These are phyloP conservation scores for Heliamphora exappendiculata DNA, from an alignment of 148 eudicot species.

Conservation along the genomic window DNA sequence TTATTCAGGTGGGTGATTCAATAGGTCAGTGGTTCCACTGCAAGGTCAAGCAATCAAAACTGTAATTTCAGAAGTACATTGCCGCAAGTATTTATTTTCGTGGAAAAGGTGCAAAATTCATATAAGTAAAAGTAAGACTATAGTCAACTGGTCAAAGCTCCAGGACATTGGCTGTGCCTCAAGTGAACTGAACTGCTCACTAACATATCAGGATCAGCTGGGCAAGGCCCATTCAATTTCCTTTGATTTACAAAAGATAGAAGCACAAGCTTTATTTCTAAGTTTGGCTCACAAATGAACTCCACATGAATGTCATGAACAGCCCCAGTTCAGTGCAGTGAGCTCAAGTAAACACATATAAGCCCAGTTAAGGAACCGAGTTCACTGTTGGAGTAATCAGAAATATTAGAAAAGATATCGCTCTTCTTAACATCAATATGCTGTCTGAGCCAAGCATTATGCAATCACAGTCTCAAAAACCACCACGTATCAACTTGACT, in stretches of 20 bases:
- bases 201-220: too few relatives aligned
- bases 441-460: constrained; percentile 3
- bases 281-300: not conserved
- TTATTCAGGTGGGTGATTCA: too few relatives aligned
- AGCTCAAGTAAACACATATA: not conserved
- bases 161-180: not conserved
- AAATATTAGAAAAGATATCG: not conserved
- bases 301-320: not conserved
- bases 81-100: not conserved
- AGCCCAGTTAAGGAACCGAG: not conserved
- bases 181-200: too few relatives aligned
- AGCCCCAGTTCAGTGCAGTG: not conserved
- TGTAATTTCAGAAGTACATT: not conserved
- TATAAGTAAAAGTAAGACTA: not conserved
- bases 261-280: not conserved
- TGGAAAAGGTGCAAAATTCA: not conserved
- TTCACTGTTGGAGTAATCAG: not conserved
- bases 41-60: constrained; percentile 1
- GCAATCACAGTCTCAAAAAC: not conserved
- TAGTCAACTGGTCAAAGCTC: not conserved
- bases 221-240: not conserved
- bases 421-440: not conserved
- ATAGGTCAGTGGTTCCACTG: too few relatives aligned
- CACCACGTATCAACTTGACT: not conserved
- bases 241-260: not conserved